Base-by-base conservation (phyloP, 306 rosid species). In the Castanopsis chinensis region DNA sequence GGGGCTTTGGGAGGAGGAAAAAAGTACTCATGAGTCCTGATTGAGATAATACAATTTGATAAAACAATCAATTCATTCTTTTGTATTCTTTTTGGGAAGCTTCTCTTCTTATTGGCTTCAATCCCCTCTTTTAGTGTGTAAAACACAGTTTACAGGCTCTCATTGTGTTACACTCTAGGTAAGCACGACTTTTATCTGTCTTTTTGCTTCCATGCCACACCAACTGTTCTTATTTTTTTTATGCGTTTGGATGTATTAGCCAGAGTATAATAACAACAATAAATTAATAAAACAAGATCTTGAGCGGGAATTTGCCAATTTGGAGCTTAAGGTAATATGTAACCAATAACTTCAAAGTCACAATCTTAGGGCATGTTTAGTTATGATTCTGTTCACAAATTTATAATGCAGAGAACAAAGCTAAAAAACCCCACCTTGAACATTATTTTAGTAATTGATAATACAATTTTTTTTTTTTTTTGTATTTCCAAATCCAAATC, bases 21-120 rank as follows among this genome's bases (percentile, higher is more conserved):
- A 43, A 0, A 25, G 56, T 58, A 67, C 74, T 75, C 72, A 72
- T 37, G 77, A 65, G 78, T 68, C 83, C 55, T 56, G 67, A 43
- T 33, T 53, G 73, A 3, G 73, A 28, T 14, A 53, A 45, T 21
- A 21, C 25, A 69, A 52, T 19, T 23, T 20, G 35, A 53, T 37
- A 17, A 65, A 43, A 65, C 14, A 32, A 9, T 53, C 60, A 32
- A 53, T 76, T 70, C 10, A 52, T 19, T 9, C 53, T 18, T 27
- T 57, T n/a, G 25, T 59, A 35, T 72, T 80, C n/a, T 43, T 60
- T 35, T 27, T 27, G 81, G 83, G 78, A 72, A 76, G 58, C 80
- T 76, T 84, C 83, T 67, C 80, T 76, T 84, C 83, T 67, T 23
- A 27, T 61, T 60, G 71, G 51, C 33, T 70, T 75, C 70, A 49